These are phyloP conservation scores for Sporothrix protearum DNA, from an alignment of 2,329 filamentous ascomycete species.

Conservation along the genomic window DNA sequence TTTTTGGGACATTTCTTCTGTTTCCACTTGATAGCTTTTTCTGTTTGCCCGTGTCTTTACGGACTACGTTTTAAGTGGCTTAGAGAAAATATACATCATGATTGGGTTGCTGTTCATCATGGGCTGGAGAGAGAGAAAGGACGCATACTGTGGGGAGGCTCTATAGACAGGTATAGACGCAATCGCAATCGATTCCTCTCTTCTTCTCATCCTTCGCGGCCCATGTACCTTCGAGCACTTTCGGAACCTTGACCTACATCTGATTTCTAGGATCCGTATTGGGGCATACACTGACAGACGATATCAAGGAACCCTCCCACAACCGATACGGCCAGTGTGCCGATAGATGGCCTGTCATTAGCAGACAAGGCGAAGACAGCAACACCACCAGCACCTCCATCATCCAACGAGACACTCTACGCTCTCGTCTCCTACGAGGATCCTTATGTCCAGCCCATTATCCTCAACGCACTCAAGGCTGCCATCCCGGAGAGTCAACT, in stretches of 20 bases:
- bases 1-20: not conserved
- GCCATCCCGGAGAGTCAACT: conserved; percentile 55
- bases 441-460: conserved; percentile 80
- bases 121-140: not conserved
- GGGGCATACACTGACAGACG: not conserved
- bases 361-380: not conserved
- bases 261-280: not conserved
- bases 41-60: not conserved
- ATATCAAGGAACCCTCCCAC: not conserved
- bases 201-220: not conserved
- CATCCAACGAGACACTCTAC: conserved; percentile 48
- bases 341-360: not conserved
- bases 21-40: not conserved
- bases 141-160: not conserved
- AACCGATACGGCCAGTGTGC: not conserved
- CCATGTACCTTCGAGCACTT: too few species aligned
- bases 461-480: conserved; percentile 66
- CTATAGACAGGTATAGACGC: conserved; percentile 26
- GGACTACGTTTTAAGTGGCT: not conserved
- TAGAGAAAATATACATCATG: not conserved
- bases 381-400: not conserved
- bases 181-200: conserved; percentile 8
- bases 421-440: conserved; percentile 83
- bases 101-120: not conserved
- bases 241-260: too few species aligned